Evolutionary conservation across 2,329 filamentous ascomycete species (phyloP), one percentile per base, ranked within the genome.

Genomic region (Aspergillus tubingensis): DNA sequence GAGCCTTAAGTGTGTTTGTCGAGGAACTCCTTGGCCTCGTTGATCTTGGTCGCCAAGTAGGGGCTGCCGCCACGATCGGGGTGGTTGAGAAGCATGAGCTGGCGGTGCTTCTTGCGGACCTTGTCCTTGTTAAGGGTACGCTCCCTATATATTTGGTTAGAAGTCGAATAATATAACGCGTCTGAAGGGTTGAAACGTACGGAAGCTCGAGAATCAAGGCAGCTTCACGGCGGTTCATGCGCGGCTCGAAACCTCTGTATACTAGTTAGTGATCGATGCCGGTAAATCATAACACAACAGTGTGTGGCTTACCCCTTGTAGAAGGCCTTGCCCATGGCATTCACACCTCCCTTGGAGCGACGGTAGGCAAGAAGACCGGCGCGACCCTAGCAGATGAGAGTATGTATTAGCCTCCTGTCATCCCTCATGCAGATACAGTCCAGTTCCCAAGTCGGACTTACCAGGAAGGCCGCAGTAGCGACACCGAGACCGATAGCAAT

Each of bases 1-100:
- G 49, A 55, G 44, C 38, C 59, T 68, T 61, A 77, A 25, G 61
- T 62, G 56, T 80, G 82, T 79, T 96, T 97, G 76, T 99, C 95
- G 67, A 99, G 76, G 65, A 98, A 86, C 76, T 98, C 94, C 79
- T 99, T 99, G 41, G 95, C 95, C 78, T 99, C 95, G 80, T 99
- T 99, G 75, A 99, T 90, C 79, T 99, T 99, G 57, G 93, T 97
- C 13, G 95, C 95, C 48, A 99, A 81, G 75, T 98, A 99, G 7
- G 95, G 95, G 74, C 92, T 97, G 41, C 95, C 95, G 67, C 95
- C 95, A 74, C 95, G 90, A 83, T 99, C 95, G 65, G 95, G 95
- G 78, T 99, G 95, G 83, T 99, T 99, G 67, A 96, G 83, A 59
- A 99, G 87, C 94, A 99, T 99, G 67, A 98, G 87, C 57, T 89